Percentiles rank a stretch among this genome's conserved stretches.
phyloP scores from a whole-genome alignment of 2,329 filamentous ascomycete genomes.

The Alternaria incomplexa region DNA sequence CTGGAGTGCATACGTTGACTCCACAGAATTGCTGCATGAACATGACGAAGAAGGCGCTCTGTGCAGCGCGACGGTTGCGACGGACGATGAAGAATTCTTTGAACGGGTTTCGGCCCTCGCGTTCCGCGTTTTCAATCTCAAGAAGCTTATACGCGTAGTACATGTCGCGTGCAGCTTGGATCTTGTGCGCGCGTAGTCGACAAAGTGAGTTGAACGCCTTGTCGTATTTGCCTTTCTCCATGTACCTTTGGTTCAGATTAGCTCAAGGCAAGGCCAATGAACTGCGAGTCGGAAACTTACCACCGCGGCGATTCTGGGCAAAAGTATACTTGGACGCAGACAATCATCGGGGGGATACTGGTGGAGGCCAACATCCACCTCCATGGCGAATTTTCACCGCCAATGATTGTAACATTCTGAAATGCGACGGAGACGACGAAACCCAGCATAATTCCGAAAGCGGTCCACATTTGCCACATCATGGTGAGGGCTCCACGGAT shows the following conservation, averaged over 20 bases:
- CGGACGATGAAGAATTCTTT: slow-evolving; percentile 43
- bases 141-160: slow-evolving; percentile 56
- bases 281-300: slow-evolving; percentile 14
- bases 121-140: slow-evolving; percentile 45
- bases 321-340: slow-evolving; percentile 41
- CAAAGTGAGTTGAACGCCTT: slow-evolving; percentile 48
- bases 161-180: slow-evolving; percentile 63
- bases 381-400: slow-evolving; percentile 34
- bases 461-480: slow-evolving; percentile 58
- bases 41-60: slow-evolving; percentile 45
- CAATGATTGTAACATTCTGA: slow-evolving; percentile 32
- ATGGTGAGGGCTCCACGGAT: slow-evolving; percentile 59
- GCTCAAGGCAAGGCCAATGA: neutral
- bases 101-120: slow-evolving; percentile 39
- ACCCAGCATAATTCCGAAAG: slow-evolving; percentile 43
- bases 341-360: slow-evolving; percentile 37
- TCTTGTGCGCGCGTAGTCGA: slow-evolving; percentile 60
- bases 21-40: slow-evolving; percentile 47
- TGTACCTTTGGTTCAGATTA: slow-evolving; percentile 27
- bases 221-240: slow-evolving; percentile 44
- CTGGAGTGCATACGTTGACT: slow-evolving; percentile 15
- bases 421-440: slow-evolving; percentile 42
- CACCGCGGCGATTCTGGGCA: slow-evolving; percentile 40
- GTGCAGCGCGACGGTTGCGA: slow-evolving; percentile 43
- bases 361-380: slow-evolving; percentile 43